These are phyloP conservation scores for Suillus alpinus DNA, from an alignment of 768 basidiomycete genomes.

Conservation along the genomic window DNA sequence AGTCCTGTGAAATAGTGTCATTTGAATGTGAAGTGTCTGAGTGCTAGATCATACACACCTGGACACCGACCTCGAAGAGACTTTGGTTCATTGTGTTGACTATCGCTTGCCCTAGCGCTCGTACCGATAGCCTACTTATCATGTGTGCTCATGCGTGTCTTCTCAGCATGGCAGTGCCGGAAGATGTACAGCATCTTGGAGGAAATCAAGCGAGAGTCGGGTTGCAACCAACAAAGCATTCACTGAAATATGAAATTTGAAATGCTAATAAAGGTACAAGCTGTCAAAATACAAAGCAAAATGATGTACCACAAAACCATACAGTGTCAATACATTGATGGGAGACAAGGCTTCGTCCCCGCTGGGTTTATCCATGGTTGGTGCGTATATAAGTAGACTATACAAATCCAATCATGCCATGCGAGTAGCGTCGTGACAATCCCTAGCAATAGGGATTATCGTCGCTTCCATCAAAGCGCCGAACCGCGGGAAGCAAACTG, in stretches of 20 bases:
- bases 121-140: too few relatives aligned
- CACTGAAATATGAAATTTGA: slow-evolving; percentile 4
- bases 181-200: neutral
- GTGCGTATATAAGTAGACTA: slow-evolving; percentile 14
- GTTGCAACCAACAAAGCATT: neutral
- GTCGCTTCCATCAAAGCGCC: slow-evolving; percentile 21
- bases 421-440: slow-evolving; percentile 10
- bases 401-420: slow-evolving; percentile 7
- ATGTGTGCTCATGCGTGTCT: neutral
- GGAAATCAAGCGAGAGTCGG: neutral
- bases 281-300: slow-evolving; percentile 22
- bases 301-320: slow-evolving; percentile 6
- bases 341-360: slow-evolving; percentile 9
- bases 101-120: too few relatives aligned
- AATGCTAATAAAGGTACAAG: slow-evolving; percentile 26
- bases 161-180: too few relatives aligned
- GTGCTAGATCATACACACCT: too few relatives aligned
- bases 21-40: too few relatives aligned
- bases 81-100: too few relatives aligned
- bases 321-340: slow-evolving; percentile 7
- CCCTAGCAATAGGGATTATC: slow-evolving; percentile 19
- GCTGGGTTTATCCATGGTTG: neutral
- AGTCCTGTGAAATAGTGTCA: too few relatives aligned
- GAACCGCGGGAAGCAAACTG: slow-evolving; percentile 28
- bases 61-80: too few relatives aligned